Conservation (phyloP, 257 asterid genomes). For the Salvia hispanica region DNA sequence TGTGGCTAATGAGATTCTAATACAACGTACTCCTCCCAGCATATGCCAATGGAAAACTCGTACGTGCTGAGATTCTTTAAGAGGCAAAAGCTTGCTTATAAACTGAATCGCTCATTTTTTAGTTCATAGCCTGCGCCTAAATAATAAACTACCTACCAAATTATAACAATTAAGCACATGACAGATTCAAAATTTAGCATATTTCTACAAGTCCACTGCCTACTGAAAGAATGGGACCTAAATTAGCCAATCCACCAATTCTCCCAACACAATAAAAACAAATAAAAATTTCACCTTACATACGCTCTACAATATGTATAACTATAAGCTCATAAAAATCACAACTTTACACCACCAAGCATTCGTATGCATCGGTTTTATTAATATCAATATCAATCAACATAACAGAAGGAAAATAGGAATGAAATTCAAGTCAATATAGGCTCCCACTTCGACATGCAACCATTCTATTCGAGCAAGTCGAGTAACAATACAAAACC, state of each 20-base stretch:
- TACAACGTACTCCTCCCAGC: not conserved
- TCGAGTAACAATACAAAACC: conserved; percentile 17
- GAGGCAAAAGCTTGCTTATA: not conserved
- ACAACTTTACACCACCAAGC: not conserved
- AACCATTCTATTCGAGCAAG: conserved; percentile 31
- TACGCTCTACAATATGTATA: conserved; percentile 1
- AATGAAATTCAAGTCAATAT: conserved; percentile 18
- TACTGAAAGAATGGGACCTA: not conserved
- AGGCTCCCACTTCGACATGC: conserved; percentile 33
- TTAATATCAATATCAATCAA: too few species aligned
- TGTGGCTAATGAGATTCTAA: too few species aligned
- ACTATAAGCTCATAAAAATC: conserved; percentile 15
- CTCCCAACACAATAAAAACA: not conserved
- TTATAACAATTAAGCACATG: not conserved
- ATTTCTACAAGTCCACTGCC: conserved; percentile 1
- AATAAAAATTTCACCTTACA: not conserved
- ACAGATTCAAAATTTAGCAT: conserved; percentile 1
- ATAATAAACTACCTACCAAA: not conserved
- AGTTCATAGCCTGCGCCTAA: conserved; percentile 8
- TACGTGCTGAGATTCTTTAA: not conserved
- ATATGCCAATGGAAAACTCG: not conserved
- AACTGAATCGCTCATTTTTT: not conserved
- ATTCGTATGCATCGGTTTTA: conserved; percentile 11
- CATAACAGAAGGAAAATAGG: conserved; percentile 1
- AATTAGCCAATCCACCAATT: conserved; percentile 7